Percentiles rank a stretch among this genome's conserved stretches.
Evolutionary conservation across 805 yeast species (phyloP).

Genomic region (Metschnikowia peoriensis): DNA sequence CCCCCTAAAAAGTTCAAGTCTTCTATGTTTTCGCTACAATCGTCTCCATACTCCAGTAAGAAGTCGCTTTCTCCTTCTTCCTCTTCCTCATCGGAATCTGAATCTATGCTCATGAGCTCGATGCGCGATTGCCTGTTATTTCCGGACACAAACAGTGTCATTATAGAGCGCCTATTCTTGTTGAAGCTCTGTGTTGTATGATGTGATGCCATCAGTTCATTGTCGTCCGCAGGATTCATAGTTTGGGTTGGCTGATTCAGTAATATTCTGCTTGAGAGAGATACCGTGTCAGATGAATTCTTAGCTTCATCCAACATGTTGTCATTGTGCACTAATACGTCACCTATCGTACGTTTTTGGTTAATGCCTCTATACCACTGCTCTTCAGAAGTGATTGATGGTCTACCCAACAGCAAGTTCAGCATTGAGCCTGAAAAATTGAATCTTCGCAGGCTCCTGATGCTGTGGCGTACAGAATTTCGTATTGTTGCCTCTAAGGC

Average conservation of each 20-base stretch:
- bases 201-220: constrained; percentile 7
- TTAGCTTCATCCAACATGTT: constrained; percentile 53
- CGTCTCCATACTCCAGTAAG: constrained; percentile 29
- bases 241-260: constrained; percentile 14
- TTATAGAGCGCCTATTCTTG: constrained; percentile 15
- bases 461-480: constrained; percentile 79
- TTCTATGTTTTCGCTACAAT: constrained; percentile 28
- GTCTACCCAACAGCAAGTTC: constrained; percentile 17
- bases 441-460: constrained; percentile 50
- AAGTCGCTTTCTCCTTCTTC: constrained; percentile 11
- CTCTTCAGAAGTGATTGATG: constrained; percentile 20
- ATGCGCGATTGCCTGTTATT: constrained; percentile 44
- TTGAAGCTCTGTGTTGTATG: constrained; percentile 4
- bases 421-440: constrained; percentile 18
- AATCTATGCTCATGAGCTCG: constrained; percentile 27
- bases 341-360: constrained; percentile 55
- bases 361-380: constrained; percentile 6
- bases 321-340: constrained; percentile 54
- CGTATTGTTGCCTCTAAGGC: constrained; percentile 77
- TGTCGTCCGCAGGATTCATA: constrained; percentile 6
- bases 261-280: constrained; percentile 28
- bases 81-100: constrained; percentile 15
- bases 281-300: constrained; percentile 24
- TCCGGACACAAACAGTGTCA: constrained; percentile 18
- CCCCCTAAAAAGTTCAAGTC: constrained; percentile 25